These are phyloP conservation scores for Metschnikowia rubicola DNA, from an alignment of 805 yeast species.

Conservation along the genomic window DNA sequence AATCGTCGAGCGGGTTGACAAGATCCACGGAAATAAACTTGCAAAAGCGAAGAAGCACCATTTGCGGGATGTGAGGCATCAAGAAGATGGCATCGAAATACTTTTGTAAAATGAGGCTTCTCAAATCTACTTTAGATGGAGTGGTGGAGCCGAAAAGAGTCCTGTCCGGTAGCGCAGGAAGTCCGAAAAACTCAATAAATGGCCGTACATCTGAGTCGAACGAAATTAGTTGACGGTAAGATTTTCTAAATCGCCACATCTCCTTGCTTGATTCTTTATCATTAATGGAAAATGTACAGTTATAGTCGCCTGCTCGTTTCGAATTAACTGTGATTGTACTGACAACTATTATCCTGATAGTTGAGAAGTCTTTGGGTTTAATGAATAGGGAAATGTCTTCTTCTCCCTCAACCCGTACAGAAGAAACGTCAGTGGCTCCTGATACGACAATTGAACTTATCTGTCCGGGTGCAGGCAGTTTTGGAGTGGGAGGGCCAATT, in stretches of 20 bases:
- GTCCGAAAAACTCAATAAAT: slow-evolving; percentile 45
- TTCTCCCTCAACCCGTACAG: slow-evolving; percentile 18
- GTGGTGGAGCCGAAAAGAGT: slow-evolving; percentile 52
- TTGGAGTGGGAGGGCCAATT: too few relatives aligned
- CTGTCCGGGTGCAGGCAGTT: background rate
- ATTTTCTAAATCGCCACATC: slow-evolving; percentile 72
- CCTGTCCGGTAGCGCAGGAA: slow-evolving; percentile 66
- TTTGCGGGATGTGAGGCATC: slow-evolving; percentile 56
- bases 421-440: background rate
- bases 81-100: slow-evolving; percentile 57
- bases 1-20: slow-evolving; percentile 54
- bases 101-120: slow-evolving; percentile 53
- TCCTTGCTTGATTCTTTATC: slow-evolving; percentile 62
- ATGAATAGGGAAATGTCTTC: slow-evolving; percentile 50
- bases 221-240: slow-evolving; percentile 53
- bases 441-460: background rate
- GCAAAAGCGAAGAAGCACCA: slow-evolving; percentile 52
- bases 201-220: slow-evolving; percentile 63
- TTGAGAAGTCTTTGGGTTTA: slow-evolving; percentile 55
- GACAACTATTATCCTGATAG: slow-evolving; percentile 45
- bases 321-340: slow-evolving; percentile 41
- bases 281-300: slow-evolving; percentile 56
- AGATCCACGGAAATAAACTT: slow-evolving; percentile 66
- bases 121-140: slow-evolving; percentile 62
- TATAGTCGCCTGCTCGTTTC: slow-evolving; percentile 54